These are phyloP conservation scores for Neonectria punicea DNA, from an alignment of 2,329 filamentous ascomycete genomes.

Conservation along the genomic window DNA sequence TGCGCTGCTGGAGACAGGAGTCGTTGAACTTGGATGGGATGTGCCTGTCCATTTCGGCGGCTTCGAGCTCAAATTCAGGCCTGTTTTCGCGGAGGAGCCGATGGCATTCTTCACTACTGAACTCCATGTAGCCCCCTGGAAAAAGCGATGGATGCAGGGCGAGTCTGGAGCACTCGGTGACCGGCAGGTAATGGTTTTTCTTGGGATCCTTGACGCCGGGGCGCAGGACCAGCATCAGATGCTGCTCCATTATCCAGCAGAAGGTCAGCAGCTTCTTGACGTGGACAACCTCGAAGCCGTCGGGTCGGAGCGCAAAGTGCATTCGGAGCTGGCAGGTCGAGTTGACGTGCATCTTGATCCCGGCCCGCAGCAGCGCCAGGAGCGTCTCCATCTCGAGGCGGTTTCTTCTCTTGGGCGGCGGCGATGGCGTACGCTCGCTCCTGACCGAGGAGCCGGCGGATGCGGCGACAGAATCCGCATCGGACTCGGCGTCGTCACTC, in stretches of 20 bases:
- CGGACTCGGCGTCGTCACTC: background rate
- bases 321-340: slow-evolving; percentile 36
- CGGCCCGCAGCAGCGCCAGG: slow-evolving; percentile 21
- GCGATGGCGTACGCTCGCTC: background rate
- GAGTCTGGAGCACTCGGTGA: slow-evolving; percentile 21
- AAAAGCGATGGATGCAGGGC: slow-evolving; percentile 18
- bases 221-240: slow-evolving; percentile 23
- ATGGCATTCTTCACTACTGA: background rate
- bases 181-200: slow-evolving; percentile 19
- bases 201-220: background rate
- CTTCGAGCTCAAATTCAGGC: background rate
- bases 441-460: background rate
- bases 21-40: slow-evolving; percentile 23
- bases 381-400: slow-evolving; percentile 23
- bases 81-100: slow-evolving; percentile 11
- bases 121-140: slow-evolving; percentile 4
- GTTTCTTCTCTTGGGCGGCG: background rate
- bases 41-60: slow-evolving; percentile 13
- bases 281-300: slow-evolving; percentile 23
- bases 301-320: slow-evolving; percentile 16
- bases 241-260: slow-evolving; percentile 28
- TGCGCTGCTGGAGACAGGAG: slow-evolving; percentile 21
- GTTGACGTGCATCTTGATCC: slow-evolving; percentile 38
- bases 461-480: background rate
- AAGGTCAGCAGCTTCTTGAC: slow-evolving; percentile 28